phyloP scores from a whole-genome alignment of 768 basidiomycete genomes.

The Rhizopogon roseolus region DNA sequence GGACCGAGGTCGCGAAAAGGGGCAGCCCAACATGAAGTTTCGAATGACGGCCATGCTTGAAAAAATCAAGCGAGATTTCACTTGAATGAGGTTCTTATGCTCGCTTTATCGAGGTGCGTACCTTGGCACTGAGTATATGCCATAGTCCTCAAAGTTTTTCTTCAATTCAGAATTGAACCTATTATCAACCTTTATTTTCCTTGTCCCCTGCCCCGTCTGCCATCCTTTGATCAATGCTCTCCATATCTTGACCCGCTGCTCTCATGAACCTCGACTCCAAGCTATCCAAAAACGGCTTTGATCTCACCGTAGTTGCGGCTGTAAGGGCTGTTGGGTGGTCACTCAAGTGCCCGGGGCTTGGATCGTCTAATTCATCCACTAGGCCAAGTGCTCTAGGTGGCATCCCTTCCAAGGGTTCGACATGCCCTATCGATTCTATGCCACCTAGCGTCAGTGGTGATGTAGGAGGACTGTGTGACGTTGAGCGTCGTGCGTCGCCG shows the following conservation, averaged over 20 bases:
- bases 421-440: constrained; percentile 25
- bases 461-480: constrained; percentile 75
- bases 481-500: constrained; percentile 74
- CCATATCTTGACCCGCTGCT: constrained; percentile 27
- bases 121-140: background rate
- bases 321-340: constrained; percentile 71
- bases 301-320: constrained; percentile 48
- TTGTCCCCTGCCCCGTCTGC: constrained; percentile 42
- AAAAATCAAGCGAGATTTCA: constrained; percentile 66
- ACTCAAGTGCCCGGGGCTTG: constrained; percentile 79
- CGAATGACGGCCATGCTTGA: constrained; percentile 86
- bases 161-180: background rate
- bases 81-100: constrained; percentile 18
- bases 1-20: constrained; percentile 24
- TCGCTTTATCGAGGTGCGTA: background rate
- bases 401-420: constrained; percentile 30
- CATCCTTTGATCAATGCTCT: constrained; percentile 34
- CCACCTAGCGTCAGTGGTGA: constrained; percentile 58
- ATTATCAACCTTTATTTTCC: constrained; percentile 45
- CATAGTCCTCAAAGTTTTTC: background rate
- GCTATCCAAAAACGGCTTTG: constrained; percentile 48
- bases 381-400: constrained; percentile 58
- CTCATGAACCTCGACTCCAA: constrained; percentile 64
- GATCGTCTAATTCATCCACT: constrained; percentile 85
- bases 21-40: constrained; percentile 76